Conservation (phyloP, 2,329 filamentous ascomycete species). For the Mycocentrospora acerina region DNA sequence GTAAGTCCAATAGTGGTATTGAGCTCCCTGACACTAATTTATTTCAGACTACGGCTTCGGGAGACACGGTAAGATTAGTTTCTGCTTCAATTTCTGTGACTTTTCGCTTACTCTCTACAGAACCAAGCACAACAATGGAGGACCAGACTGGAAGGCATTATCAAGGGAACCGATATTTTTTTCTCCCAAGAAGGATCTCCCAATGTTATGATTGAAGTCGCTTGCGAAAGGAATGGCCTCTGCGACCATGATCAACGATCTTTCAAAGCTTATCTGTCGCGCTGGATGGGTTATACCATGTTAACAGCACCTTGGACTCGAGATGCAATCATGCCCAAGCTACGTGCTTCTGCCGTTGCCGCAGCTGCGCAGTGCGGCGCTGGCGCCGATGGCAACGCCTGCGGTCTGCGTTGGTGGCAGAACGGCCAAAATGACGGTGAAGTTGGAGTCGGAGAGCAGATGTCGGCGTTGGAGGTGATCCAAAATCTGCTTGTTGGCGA, state of each 20-base stretch:
- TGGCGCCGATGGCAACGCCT: slow-evolving; percentile 48
- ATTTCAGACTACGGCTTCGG: too few relatives aligned
- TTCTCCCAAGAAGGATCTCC: too few relatives aligned
- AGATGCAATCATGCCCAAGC: slow-evolving; percentile 50
- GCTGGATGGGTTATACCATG: slow-evolving; percentile 47
- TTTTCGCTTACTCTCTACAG: too few relatives aligned
- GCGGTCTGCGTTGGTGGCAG: slow-evolving; percentile 49
- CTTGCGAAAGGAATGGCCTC: slow-evolving; percentile 49
- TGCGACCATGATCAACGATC: slow-evolving; percentile 53
- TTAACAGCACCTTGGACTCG: slow-evolving; percentile 43
- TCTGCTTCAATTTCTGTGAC: too few relatives aligned
- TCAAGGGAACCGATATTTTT: slow-evolving; percentile 46
- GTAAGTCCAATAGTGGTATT: slow-evolving; percentile 36
- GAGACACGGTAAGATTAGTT: too few relatives aligned
- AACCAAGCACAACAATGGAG: slow-evolving; percentile 37
- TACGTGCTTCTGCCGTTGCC: slow-evolving; percentile 57
- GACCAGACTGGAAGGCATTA: slow-evolving; percentile 33
- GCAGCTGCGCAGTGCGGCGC: slow-evolving; percentile 59
- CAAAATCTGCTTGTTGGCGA: slow-evolving; percentile 46
- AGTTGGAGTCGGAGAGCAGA: slow-evolving; percentile 60
- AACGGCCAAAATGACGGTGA: slow-evolving; percentile 49
- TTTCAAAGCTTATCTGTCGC: slow-evolving; percentile 48
- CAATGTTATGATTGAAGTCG: slow-evolving; percentile 50
- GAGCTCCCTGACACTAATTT: slow-evolving; percentile 4
- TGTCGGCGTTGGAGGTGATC: slow-evolving; percentile 59